Base-by-base conservation (phyloP, 805 yeast species). In the Schizosaccharomyces pombe region DNA sequence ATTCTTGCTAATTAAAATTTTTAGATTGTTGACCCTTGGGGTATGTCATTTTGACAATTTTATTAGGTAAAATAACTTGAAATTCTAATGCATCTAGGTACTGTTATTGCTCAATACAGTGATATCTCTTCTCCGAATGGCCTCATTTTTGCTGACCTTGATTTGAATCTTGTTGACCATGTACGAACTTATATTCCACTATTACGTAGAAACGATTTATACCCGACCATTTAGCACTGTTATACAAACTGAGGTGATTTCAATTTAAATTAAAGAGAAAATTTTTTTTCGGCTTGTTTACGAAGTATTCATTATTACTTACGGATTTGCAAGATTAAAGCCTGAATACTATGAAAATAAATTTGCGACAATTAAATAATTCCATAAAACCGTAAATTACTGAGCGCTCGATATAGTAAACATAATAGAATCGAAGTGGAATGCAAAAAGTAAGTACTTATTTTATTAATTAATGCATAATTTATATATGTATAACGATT, bases 21-120 rank as follows among this genome's bases (percentile, higher is more conserved):
- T 22, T 26, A 43, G 49, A 26, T 49, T 9, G 31, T 49, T 24
- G 53, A 49, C 30, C 53, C 53, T 31, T 49, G 53, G 53, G 53
- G 53, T 43, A 43, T 9, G 49, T 43, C 30, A 8, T 5, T 29
- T 9, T 16, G 49, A 19, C 5, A 14, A 6, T 19, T 2, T 6
- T 14, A 16, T 22, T 22, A 16, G 31, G 26, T 22, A 12, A 24
- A 5, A 8, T 22, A 16, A 9, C 1, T 2, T 2, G 14, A 8
- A 22, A 4, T 43, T 16, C 28, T 26, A 22, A 43, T n/a, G 12
- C 14, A 4, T 43, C 5, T 22, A 43, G 49, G 49, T 4, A 49
- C 53, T 8, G 39, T 28, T 8, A 12, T 49, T 32, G 53, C 53
- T 31, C 53, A 49, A 49, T 31, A 31, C 39, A 31, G 39, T n/a